These are phyloP conservation scores for Geosmithia flava DNA, from an alignment of 2,329 filamentous ascomycete species.

Conservation along the genomic window DNA sequence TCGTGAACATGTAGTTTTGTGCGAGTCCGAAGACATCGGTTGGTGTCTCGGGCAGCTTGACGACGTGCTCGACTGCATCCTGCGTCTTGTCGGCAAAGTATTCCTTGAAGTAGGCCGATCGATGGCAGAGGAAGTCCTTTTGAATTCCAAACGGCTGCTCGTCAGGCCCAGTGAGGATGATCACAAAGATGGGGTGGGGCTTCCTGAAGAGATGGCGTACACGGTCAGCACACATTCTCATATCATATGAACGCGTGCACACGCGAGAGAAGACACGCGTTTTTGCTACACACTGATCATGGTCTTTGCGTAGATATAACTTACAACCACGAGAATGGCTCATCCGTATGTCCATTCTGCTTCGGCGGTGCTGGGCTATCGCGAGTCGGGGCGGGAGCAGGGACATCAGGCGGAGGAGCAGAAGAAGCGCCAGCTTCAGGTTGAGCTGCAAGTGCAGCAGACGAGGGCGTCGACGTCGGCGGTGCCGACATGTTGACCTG, in stretches of 20 bases:
- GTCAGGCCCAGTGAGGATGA: conserved; percentile 38
- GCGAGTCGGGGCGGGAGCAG: neutral
- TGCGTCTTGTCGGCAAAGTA: conserved; percentile 25
- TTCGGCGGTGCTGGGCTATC: neutral
- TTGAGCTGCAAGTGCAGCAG: too few species aligned
- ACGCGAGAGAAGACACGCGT: neutral
- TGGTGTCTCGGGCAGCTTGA: conserved; percentile 34
- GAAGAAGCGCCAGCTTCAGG: too few species aligned
- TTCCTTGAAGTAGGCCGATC: conserved; percentile 33
- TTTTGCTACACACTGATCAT: too few species aligned
- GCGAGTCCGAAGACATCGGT: conserved; percentile 40
- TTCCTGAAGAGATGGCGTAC: conserved; percentile 20
- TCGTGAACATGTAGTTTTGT: conserved; percentile 43
- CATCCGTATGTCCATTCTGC: neutral
- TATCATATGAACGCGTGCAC: neutral
- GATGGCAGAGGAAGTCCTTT: conserved; percentile 43
- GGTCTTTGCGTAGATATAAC: conserved; percentile 3
- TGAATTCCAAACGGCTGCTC: conserved; percentile 44
- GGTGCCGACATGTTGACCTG: too few species aligned
- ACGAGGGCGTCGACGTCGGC: too few species aligned
- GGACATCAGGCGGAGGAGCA: neutral
- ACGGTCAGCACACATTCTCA: neutral
- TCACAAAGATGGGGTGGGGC: conserved; percentile 42
- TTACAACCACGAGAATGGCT: conserved; percentile 25
- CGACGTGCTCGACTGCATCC: conserved; percentile 33